Conservation (phyloP, 2,329 filamentous ascomycete genomes). For the Aspergillus sp. region DNA sequence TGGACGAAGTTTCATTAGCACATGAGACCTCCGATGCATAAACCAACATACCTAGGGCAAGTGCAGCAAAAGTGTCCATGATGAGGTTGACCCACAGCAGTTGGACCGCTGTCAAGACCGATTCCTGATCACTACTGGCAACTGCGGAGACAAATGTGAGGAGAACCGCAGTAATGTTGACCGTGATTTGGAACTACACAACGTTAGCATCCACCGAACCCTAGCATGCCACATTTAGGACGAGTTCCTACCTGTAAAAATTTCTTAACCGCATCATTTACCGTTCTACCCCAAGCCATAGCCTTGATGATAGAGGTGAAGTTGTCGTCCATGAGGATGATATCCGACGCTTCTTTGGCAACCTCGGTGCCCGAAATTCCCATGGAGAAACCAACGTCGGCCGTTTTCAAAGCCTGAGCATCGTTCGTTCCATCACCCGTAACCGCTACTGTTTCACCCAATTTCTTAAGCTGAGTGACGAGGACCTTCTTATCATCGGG, state of each 20-base stretch:
- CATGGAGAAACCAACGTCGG: conserved; percentile 84
- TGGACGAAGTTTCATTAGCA: background rate
- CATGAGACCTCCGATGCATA: background rate
- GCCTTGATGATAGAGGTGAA: conserved; percentile 85
- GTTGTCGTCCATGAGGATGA: conserved; percentile 86
- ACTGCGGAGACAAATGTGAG: conserved; percentile 66
- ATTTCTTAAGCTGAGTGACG: conserved; percentile 68
- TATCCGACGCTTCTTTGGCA: conserved; percentile 80
- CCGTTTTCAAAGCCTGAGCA: conserved; percentile 75
- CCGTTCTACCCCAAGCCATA: conserved; percentile 74
- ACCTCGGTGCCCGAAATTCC: conserved; percentile 81
- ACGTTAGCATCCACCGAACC: background rate
- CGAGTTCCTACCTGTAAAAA: conserved; percentile 53
- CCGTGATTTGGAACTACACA: conserved; percentile 46
- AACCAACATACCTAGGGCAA: conserved; percentile 49
- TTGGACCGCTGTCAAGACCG: conserved; percentile 65
- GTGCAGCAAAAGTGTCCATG: conserved; percentile 68
- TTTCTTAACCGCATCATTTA: conserved; percentile 75
- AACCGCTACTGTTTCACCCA: conserved; percentile 76
- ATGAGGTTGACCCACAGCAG: conserved; percentile 69
- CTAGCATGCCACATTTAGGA: background rate
- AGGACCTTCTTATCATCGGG: conserved; percentile 75
- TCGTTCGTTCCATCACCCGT: conserved; percentile 85
- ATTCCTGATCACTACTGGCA: conserved; percentile 53
- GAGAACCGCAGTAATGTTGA: conserved; percentile 67